These are phyloP conservation scores for Apophysomyces ossiformis DNA, from an alignment of 371 early-diverging fungal species.

Conservation along the genomic window DNA sequence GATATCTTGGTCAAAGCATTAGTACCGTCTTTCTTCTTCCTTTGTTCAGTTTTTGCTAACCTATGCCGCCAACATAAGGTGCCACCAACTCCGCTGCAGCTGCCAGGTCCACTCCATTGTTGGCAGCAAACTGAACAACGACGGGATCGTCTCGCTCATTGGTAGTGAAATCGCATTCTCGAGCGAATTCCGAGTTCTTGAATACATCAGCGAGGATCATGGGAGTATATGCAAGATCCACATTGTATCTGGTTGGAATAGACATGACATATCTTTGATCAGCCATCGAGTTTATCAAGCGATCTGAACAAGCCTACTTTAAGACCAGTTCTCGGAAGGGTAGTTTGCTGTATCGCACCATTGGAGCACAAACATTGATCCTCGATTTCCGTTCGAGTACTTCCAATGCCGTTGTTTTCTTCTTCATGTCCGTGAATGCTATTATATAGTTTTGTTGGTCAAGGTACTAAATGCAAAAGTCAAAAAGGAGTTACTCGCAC, in stretches of 20 bases:
- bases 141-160: constrained; percentile 80
- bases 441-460: not conserved
- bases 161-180: constrained; percentile 85
- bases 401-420: constrained; percentile 42
- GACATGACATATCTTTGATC: not conserved
- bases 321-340: constrained; percentile 91
- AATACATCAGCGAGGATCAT: constrained; percentile 98
- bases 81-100: constrained; percentile 86
- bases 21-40: not conserved
- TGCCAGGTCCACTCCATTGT: constrained; percentile 78
- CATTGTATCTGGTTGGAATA: constrained; percentile 70
- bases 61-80: constrained; percentile 77
- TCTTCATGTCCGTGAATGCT: not conserved
- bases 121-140: constrained; percentile 94
- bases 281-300: not conserved
- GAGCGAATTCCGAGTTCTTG: constrained; percentile 77
- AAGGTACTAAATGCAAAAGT: too few species aligned
- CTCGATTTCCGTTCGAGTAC: constrained; percentile 58
- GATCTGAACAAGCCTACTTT: constrained; percentile 51
- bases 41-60: constrained; percentile 21
- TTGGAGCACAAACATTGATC: constrained; percentile 90
- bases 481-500: too few species aligned
- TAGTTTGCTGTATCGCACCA: constrained; percentile 97
- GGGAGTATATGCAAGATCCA: constrained; percentile 95
- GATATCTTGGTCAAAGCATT: constrained; percentile 52